Evolutionary conservation across 2,329 filamentous ascomycete species (phyloP).

Genomic region (Penicillium capsulatum): DNA sequence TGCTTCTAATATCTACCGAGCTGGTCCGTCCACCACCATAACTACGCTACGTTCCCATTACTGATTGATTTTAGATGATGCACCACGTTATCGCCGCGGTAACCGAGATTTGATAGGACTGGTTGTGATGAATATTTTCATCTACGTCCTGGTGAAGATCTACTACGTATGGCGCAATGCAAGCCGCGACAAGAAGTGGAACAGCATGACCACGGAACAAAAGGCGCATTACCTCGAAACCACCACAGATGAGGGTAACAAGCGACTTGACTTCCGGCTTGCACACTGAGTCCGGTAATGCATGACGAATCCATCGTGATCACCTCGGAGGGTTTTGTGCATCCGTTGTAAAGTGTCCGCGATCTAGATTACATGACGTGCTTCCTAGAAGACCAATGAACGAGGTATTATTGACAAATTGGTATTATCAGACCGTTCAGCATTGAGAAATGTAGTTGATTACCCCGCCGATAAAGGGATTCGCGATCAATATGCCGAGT

Average conservation of each 20-base stretch:
- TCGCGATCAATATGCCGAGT: too few species aligned
- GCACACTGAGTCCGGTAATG: constrained; percentile 19
- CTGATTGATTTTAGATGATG: constrained; percentile 30
- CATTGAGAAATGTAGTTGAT: too few species aligned
- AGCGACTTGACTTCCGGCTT: constrained; percentile 36
- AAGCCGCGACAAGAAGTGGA: constrained; percentile 28
- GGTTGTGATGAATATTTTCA: constrained; percentile 21
- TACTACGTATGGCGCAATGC: constrained; percentile 34
- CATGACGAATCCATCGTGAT: too few species aligned
- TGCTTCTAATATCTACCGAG: constrained; percentile 36
- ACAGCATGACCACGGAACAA: constrained; percentile 29
- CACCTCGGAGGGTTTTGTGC: too few species aligned
- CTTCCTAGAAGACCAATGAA: too few species aligned
- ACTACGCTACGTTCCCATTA: not conserved
- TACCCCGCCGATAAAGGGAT: too few species aligned
- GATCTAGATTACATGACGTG: too few species aligned
- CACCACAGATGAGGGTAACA: constrained; percentile 33
- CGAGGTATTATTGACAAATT: too few species aligned
- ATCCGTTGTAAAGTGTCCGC: too few species aligned
- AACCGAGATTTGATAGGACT: constrained; percentile 33
- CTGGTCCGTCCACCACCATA: constrained; percentile 13
- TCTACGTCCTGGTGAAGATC: constrained; percentile 28
- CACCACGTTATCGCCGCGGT: constrained; percentile 45
- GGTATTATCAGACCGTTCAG: too few species aligned
- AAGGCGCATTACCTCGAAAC: constrained; percentile 28